Base-by-base conservation (phyloP, 2,329 filamentous ascomycete species). In the Nothomitra cinnamomea region DNA sequence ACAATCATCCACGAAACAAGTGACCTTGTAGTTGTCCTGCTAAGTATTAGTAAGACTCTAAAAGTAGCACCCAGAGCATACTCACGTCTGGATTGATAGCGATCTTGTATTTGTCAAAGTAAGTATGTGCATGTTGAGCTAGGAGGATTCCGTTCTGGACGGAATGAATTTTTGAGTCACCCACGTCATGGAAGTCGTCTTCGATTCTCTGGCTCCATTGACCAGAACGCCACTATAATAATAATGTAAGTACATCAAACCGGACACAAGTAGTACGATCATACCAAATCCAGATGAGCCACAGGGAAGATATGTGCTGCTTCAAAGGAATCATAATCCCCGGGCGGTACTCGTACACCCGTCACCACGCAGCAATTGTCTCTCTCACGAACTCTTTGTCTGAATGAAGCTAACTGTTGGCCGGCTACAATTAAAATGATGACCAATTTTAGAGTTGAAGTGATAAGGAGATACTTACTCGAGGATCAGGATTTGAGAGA, bases 391-490 rank as follows among this genome's bases (percentile, higher is more conserved):
- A 45, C 41, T 22, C 41, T 45, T 5, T 45, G 6, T 45, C 41
- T 22, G 41, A 45, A 45, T 13, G 17, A 17, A 22, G 17, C 6
- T 45, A 45, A 22, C 41, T 45, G 15, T 45, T 45, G 41, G 25
- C 41, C 41, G 15, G 41, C 41, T 22, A 45, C 41, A 45, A 13
- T 45, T 45, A n/a, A 45, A 45, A 45, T 45, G 41, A 45, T 45
- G 7, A 45, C 41, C 41, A 45, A 45, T 45, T 45, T 45, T 42
- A 42, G 21, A 19, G 41, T 45, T 45, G 15, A 45, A 45, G 41
- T 45, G 41, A 45, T 45, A 45, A n/a, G n/a, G n/a, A 45, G 6
- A 51, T 51, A n/a, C 47, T 51, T 51, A 51, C 47, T 2, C 47
- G 24, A n/a, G 47, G 47, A 38, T 51, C 47, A 3, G 47, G 47